Evolutionary conservation across 2,329 filamentous ascomycete genomes (phyloP).

Genomic region (Erysiphe pulchra): DNA sequence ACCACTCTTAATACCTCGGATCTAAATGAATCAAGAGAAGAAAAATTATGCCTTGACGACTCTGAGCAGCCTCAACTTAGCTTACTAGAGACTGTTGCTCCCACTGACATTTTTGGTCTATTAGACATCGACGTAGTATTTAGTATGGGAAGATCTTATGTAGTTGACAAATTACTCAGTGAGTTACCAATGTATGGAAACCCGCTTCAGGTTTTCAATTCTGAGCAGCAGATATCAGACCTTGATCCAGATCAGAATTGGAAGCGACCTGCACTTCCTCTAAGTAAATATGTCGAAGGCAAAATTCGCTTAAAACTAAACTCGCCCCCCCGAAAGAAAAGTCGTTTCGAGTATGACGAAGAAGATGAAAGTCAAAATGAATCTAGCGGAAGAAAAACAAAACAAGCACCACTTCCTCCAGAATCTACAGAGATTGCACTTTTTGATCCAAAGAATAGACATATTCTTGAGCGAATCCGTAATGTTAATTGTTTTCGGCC

Average conservation of each 20-base stretch:
- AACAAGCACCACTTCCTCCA: constrained; percentile 27
- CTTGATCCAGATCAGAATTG: constrained; percentile 43
- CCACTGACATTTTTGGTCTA: constrained; percentile 63
- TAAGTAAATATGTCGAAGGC: constrained; percentile 69
- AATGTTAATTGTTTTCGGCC: constrained; percentile 82
- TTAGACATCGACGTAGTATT: constrained; percentile 63
- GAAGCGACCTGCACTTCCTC: constrained; percentile 51
- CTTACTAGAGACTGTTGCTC: constrained; percentile 25
- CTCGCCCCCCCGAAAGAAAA: constrained; percentile 46
- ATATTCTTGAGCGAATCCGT: constrained; percentile 70
- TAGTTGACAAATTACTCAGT: constrained; percentile 49
- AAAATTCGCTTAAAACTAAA: constrained; percentile 45
- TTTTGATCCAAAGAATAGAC: constrained; percentile 72
- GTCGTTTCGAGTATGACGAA: constrained; percentile 57
- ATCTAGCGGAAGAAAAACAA: constrained; percentile 7
- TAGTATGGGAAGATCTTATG: constrained; percentile 44
- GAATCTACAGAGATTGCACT: constrained; percentile 57
- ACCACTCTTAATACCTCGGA: constrained; percentile 36
- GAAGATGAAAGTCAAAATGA: constrained; percentile 30
- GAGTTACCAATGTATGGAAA: constrained; percentile 62
- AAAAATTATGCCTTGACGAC: constrained; percentile 25
- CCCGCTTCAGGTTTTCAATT: constrained; percentile 29
- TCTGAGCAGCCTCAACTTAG: constrained; percentile 13
- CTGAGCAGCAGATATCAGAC: constrained; percentile 30
- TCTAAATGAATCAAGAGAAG: constrained; percentile 35